These are phyloP conservation scores for Suillus cothurnatus DNA, from an alignment of 768 basidiomycete species.

Conservation along the genomic window DNA sequence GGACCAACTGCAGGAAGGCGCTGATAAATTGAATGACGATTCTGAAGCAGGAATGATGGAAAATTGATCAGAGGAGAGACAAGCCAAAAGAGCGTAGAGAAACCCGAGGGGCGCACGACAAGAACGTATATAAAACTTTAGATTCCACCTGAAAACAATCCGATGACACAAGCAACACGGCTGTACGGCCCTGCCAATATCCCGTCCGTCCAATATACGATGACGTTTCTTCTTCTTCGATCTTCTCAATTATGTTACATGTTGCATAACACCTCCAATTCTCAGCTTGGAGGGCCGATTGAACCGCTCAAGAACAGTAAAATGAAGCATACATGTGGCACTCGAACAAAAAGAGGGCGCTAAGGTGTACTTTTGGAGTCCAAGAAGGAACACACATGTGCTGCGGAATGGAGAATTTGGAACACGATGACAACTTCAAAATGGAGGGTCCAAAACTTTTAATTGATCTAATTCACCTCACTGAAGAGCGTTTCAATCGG, in stretches of 20 bases:
- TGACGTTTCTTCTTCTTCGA: not conserved
- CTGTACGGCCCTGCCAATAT: conserved; percentile 1
- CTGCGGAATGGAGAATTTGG: not conserved
- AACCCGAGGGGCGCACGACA: not conserved
- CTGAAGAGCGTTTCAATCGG: not conserved
- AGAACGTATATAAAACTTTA: not conserved
- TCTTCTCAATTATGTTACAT: too few relatives aligned
- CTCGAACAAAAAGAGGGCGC: conserved; percentile 7
- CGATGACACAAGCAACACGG: not conserved
- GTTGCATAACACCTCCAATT: too few relatives aligned
- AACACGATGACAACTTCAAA: not conserved
- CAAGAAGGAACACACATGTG: too few relatives aligned
- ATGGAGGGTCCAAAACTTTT: not conserved
- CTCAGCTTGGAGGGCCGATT: too few relatives aligned
- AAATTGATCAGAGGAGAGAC: not conserved
- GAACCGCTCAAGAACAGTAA: not conserved
- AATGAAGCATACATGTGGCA: not conserved
- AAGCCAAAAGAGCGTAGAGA: too few relatives aligned
- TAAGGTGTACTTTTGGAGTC: not conserved
- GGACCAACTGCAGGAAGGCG: conserved; percentile 9
- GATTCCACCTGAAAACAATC: not conserved
- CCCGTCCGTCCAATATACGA: not conserved
- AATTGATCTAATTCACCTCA: not conserved
- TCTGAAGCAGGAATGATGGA: not conserved
- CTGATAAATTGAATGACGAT: not conserved